Conservation (phyloP, 768 basidiomycete species). For the Serendipita vermifera region DNA sequence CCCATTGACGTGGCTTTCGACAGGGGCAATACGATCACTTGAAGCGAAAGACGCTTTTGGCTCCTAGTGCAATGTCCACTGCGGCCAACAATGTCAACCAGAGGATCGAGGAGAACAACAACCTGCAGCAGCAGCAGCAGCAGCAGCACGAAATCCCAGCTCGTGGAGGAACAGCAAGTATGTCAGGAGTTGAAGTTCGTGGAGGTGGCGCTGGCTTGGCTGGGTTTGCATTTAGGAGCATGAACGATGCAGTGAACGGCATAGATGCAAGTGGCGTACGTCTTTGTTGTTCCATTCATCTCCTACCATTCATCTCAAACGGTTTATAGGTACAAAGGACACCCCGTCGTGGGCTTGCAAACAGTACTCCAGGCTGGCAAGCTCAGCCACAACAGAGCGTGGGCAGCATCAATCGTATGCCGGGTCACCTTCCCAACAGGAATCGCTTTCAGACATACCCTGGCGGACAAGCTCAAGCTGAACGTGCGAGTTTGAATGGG, state of each 20-base stretch:
- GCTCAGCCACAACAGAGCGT: not conserved
- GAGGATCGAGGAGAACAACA: too few species aligned
- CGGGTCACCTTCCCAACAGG: not conserved
- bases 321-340: conserved; percentile 19
- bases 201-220: conserved; percentile 17
- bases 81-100: too few species aligned
- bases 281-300: conserved; percentile 1
- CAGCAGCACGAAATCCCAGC: too few species aligned
- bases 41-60: conserved; percentile 67
- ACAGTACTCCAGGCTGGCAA: conserved; percentile 3
- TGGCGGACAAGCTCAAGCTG: not conserved
- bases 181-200: not conserved
- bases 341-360: conserved; percentile 14
- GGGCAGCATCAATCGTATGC: conserved; percentile 4
- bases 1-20: not conserved
- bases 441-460: conserved; percentile 2
- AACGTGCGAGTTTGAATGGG: not conserved
- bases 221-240: conserved; percentile 17
- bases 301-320: not conserved
- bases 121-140: not conserved
- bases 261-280: conserved; percentile 55
- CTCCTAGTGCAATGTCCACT: conserved; percentile 21
- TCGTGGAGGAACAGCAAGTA: not conserved
- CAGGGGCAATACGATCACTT: conserved; percentile 70
- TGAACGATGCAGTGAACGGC: conserved; percentile 41